phyloP scores from a whole-genome alignment of 345 rosid genomes.

The Capsella bursapastoris region DNA sequence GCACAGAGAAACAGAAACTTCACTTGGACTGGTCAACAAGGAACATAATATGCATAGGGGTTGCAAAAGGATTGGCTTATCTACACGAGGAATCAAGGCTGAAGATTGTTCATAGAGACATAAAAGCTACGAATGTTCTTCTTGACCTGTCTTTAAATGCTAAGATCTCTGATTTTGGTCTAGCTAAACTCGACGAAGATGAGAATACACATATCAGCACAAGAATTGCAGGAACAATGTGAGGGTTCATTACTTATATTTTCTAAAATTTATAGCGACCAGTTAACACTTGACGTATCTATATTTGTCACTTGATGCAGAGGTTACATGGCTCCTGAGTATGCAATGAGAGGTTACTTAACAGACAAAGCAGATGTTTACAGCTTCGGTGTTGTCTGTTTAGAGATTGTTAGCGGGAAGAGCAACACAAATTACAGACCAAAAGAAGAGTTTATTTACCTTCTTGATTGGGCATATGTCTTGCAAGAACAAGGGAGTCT shows the following conservation, averaged over 20 bases:
- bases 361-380: conserved; percentile 94
- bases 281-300: not conserved
- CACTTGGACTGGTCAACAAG: conserved; percentile 68
- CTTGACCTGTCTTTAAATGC: conserved; percentile 60
- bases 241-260: conserved; percentile 25
- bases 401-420: conserved; percentile 90
- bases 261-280: not conserved
- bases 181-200: conserved; percentile 72
- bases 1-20: conserved; percentile 49
- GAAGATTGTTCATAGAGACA: conserved; percentile 76
- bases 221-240: conserved; percentile 71
- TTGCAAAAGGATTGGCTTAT: conserved; percentile 69
- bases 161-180: conserved; percentile 72
- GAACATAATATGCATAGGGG: conserved; percentile 64
- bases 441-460: conserved; percentile 89
- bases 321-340: conserved; percentile 99
- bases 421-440: conserved; percentile 97
- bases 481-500: conserved; percentile 94
- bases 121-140: conserved; percentile 71
- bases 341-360: conserved; percentile 98
- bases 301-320: conserved; percentile 35
- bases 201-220: conserved; percentile 77
- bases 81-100: conserved; percentile 74
- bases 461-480: conserved; percentile 94
- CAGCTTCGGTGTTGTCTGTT: conserved; percentile 80